A percentile compares a stretch with the other conserved stretches of the same genome.
phyloP scores from a whole-genome alignment of 805 yeast genomes.

The Barnettozyma salicaria region DNA sequence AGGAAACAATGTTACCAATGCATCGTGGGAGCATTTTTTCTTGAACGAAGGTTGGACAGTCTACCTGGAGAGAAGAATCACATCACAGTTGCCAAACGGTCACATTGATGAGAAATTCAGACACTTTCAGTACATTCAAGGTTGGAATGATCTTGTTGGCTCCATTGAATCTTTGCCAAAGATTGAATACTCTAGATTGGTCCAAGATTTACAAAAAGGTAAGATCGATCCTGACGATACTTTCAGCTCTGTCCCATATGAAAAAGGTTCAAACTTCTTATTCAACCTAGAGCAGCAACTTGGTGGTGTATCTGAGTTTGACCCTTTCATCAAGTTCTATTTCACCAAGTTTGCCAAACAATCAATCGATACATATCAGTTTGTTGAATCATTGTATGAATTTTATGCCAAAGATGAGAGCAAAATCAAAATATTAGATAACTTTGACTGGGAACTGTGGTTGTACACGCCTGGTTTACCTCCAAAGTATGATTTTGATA shows the following conservation, averaged over 20 bases:
- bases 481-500: constrained; percentile 77
- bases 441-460: constrained; percentile 85
- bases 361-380: constrained; percentile 78
- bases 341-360: constrained; percentile 61
- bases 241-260: constrained; percentile 83
- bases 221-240: constrained; percentile 81
- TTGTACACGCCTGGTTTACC: constrained; percentile 80
- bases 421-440: constrained; percentile 48
- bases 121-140: constrained; percentile 78
- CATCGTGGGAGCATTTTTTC: constrained; percentile 93
- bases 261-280: constrained; percentile 79
- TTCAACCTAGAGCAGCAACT: constrained; percentile 65
- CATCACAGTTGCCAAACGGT: constrained; percentile 35
- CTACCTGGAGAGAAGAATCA: constrained; percentile 78
- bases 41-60: constrained; percentile 96
- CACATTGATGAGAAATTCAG: constrained; percentile 68
- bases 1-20: constrained; percentile 85
- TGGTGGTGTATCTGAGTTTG: constrained; percentile 62
- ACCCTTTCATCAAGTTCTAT: constrained; percentile 74
- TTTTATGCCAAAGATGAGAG: constrained; percentile 40
- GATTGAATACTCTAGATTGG: constrained; percentile 51
- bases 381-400: constrained; percentile 67
- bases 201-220: constrained; percentile 63
- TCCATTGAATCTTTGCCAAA: constrained; percentile 62
- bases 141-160: constrained; percentile 77